These are phyloP conservation scores for Leccinum griseonigrum DNA, from an alignment of 1,284 basidiomycete genomes.

Conservation along the genomic window DNA sequence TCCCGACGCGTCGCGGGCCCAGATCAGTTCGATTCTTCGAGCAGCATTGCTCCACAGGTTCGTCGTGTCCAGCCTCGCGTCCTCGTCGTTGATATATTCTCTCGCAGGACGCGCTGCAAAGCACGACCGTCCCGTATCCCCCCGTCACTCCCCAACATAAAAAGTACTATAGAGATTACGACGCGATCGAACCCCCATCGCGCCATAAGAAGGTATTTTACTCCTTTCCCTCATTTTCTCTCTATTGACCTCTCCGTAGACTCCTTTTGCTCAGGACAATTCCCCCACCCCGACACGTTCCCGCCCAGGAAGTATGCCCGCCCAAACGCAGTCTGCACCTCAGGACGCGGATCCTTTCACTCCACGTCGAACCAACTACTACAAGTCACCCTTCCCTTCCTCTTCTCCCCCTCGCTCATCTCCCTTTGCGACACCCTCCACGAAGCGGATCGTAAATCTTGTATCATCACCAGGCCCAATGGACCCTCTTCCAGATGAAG, in stretches of 20 bases:
- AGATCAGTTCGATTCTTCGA: constrained; percentile 30
- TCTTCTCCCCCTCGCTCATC: constrained; percentile 47
- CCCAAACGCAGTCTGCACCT: constrained; percentile 32
- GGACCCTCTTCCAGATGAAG: constrained; percentile 56
- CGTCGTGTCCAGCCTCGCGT: constrained; percentile 17
- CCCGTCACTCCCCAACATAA: constrained; percentile 53
- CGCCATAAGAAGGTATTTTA: constrained; percentile 35
- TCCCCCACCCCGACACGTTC: constrained; percentile 36
- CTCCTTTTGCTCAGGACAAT: constrained; percentile 15
- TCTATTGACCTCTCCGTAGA: constrained; percentile 15
- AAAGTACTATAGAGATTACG: constrained; percentile 59
- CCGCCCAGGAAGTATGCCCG: constrained; percentile 24
- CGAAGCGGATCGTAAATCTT: constrained; percentile 55
- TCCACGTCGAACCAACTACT: constrained; percentile 42
- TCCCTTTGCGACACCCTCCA: constrained; percentile 52
- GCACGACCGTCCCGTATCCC: constrained; percentile 24
- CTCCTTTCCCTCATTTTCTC: background rate
- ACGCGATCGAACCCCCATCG: constrained; percentile 40
- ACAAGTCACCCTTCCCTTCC: constrained; percentile 49
- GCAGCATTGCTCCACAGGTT: constrained; percentile 32
- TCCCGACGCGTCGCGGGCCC: constrained; percentile 39
- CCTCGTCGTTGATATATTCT: constrained; percentile 23
- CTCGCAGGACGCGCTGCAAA: constrained; percentile 29
- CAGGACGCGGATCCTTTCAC: constrained; percentile 35
- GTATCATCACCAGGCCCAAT: constrained; percentile 81